Evolutionary conservation across 176 grass and related monocot genomes (phyloP).

Genomic region (Themeda triandra): DNA sequence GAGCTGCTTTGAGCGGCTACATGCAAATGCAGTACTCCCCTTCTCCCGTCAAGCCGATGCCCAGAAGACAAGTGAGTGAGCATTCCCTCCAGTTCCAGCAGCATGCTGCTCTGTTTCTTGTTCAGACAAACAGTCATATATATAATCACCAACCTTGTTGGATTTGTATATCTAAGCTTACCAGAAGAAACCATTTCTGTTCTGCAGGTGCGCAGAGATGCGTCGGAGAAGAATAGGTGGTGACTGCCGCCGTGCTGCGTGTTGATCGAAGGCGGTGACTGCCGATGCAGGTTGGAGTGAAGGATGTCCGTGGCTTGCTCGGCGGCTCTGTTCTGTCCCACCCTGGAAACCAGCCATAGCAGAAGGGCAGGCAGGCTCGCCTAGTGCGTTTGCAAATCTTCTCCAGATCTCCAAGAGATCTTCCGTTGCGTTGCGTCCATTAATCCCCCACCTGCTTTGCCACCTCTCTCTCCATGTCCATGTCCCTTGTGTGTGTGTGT

Average conservation of each 20-base stretch:
- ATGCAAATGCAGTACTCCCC: conserved; percentile 56
- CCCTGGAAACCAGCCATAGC: conserved; percentile 9
- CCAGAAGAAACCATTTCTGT: neutral
- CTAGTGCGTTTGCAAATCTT: conserved; percentile 10
- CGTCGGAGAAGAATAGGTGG: conserved; percentile 47
- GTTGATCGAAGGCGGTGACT: neutral
- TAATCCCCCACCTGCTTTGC: conserved; percentile 6
- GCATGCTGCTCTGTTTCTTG: neutral
- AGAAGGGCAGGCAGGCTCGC: neutral
- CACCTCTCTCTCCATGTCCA: neutral
- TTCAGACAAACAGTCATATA: neutral
- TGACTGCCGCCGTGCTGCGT: conserved; percentile 29
- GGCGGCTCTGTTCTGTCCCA: conserved; percentile 1
- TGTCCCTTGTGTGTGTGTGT: neutral
- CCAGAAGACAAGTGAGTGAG: conserved; percentile 59
- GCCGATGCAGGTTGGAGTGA: neutral
- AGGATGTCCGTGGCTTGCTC: neutral
- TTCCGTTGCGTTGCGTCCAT: neutral
- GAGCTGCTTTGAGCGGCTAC: conserved; percentile 33
- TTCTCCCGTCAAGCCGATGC: conserved; percentile 39
- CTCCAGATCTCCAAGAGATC: conserved; percentile 53
- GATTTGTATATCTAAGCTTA: neutral
- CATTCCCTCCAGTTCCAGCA: conserved; percentile 6
- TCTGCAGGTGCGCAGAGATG: conserved; percentile 53
- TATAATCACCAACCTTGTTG: neutral